Conservation (phyloP, 371 early-diverging fungal species). For the Mucor sp. region DNA sequence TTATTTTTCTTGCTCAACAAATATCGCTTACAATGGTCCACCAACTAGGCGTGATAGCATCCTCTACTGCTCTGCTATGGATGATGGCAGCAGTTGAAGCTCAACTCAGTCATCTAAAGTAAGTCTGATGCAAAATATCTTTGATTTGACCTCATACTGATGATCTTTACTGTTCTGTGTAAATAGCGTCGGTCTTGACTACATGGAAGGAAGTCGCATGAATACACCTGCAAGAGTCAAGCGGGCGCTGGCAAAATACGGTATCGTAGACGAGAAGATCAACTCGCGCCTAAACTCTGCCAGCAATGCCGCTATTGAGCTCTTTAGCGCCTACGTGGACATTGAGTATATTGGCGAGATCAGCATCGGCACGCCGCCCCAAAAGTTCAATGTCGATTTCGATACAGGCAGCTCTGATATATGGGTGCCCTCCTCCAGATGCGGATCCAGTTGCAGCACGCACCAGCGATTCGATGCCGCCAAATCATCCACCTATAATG, state of each 20-base stretch:
- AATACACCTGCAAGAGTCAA: constrained; percentile 34
- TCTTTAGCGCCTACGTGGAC: constrained; percentile 37
- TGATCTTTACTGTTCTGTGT: not conserved
- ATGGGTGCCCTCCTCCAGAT: constrained; percentile 47
- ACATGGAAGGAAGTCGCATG: constrained; percentile 24
- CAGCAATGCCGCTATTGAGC: constrained; percentile 24
- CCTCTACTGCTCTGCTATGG: not conserved
- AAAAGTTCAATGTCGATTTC: constrained; percentile 53
- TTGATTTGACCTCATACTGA: not conserved
- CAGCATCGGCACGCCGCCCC: constrained; percentile 58
- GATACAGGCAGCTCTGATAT: constrained; percentile 62
- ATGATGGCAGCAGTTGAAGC: not conserved
- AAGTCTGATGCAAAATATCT: not conserved
- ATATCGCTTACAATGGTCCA: not conserved
- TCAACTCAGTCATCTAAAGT: constrained; percentile 11
- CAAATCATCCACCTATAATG: constrained; percentile 21
- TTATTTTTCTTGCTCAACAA: not conserved
- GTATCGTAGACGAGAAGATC: constrained; percentile 18
- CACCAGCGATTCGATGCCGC: constrained; percentile 31
- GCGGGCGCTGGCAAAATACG: constrained; percentile 33
- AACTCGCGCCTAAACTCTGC: constrained; percentile 16
- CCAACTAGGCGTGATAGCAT: not conserved
- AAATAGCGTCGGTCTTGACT: constrained; percentile 26
- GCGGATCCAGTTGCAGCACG: constrained; percentile 27
- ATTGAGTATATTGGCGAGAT: constrained; percentile 56